A percentile compares a stretch with the other conserved stretches of the same genome.
These are phyloP conservation scores for Phaffia tasmanica DNA, from an alignment of 768 basidiomycete genomes.

Conservation along the genomic window DNA sequence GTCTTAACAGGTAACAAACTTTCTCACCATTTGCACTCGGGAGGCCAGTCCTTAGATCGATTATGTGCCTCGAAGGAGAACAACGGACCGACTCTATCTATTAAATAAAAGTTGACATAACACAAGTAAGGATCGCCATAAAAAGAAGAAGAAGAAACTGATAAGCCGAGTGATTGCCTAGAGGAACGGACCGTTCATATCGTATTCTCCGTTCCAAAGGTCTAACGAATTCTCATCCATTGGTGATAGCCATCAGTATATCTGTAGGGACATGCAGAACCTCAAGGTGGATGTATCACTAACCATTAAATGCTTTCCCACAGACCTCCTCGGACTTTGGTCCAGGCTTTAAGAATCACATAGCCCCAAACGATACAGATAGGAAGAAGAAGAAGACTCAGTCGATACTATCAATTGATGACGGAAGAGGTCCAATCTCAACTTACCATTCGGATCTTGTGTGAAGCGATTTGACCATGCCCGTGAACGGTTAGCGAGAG, in stretches of 20 bases:
- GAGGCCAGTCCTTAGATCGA: neutral
- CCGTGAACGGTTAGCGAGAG: neutral
- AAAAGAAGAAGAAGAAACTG: neutral
- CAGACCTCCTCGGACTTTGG: slow-evolving; percentile 1
- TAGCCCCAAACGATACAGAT: neutral
- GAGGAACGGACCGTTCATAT: slow-evolving; percentile 9
- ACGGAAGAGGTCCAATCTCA: neutral
- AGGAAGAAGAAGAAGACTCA: neutral
- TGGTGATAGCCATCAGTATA: too few relatives aligned
- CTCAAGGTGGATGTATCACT: neutral
- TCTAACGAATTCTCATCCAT: neutral
- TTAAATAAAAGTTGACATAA: neutral
- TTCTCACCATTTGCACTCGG: slow-evolving; percentile 8
- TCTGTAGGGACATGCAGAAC: neutral
- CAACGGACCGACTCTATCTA: slow-evolving; percentile 18
- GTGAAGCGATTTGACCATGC: slow-evolving; percentile 13
- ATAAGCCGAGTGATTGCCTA: neutral
- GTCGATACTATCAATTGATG: neutral
- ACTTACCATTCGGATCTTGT: slow-evolving; percentile 17
- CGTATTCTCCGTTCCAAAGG: neutral
- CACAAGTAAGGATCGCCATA: neutral
- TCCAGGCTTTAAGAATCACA: neutral
- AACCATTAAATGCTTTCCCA: slow-evolving; percentile 12
- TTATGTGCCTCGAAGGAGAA: slow-evolving; percentile 3
- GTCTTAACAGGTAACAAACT: neutral